Base-by-base conservation (phyloP, 225 moss, liverwort and hornwort species). In the Anthoceros angustus region DNA sequence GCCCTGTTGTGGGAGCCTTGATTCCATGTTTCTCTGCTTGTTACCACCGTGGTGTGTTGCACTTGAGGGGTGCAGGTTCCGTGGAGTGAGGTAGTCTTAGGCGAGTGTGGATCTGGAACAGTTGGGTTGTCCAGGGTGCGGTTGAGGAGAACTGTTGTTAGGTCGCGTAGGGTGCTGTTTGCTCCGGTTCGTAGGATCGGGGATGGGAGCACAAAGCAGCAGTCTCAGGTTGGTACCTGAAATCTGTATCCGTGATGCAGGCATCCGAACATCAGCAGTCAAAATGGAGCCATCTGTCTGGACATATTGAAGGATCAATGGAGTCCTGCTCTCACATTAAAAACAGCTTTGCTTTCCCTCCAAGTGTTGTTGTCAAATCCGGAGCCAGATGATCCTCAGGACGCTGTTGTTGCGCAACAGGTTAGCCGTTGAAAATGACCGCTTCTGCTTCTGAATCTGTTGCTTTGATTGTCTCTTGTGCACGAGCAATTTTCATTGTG, bases 251-350 rank as follows among this genome's bases (percentile, higher is more conserved):
- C 32, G 32, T 32, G 32, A 14, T 68, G 12, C 87, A 98, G 95
- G 95, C 95, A 98, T 72, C 95, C 95, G 24, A 98, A 98, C 42
- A 85, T 98, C 12, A 98, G 92, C 74, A 98, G 92, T 74, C 95
- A 92, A 72, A 98, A 98, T 41, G 95, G 95, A 66, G 95, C 95
- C 40, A 98, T 98, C 40, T 98, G 92, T 78, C 74, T 98, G 73
- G 95, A 98, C 64, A 98, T 98, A 69, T 69, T 92, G 72, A 98
- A 98, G 74, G 95, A 98, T 72, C 95, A 98, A 67, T 98, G 92
- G 95, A 98, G 95, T 77, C 95, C 95, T 49, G 95, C 95, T 68
- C 76, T 92, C 63, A 98, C 92, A 41, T 73, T 98, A 62, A 98
- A 98, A 68, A 92, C 95, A 23, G 95, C 92, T 46, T 76, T 98